These are phyloP conservation scores for Porodaedalea pini DNA, from an alignment of 1,284 basidiomycete species.

Conservation along the genomic window DNA sequence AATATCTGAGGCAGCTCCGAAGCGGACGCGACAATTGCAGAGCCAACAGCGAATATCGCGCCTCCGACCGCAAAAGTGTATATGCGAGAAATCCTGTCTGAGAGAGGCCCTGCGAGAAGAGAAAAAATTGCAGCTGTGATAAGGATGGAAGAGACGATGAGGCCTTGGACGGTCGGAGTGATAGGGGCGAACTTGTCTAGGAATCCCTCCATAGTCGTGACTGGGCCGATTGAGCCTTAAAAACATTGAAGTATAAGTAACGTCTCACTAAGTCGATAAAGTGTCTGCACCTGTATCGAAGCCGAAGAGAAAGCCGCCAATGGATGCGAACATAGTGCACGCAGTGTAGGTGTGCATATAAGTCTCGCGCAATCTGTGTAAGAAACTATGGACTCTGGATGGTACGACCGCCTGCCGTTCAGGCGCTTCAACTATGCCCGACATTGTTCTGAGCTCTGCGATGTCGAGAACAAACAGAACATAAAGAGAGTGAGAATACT, in stretches of 20 bases:
- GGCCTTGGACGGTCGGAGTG: slow-evolving; percentile 38
- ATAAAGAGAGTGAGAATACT: too few relatives aligned
- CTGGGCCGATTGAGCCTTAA: slow-evolving; percentile 41
- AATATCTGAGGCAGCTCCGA: slow-evolving; percentile 37
- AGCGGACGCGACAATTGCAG: slow-evolving; percentile 34
- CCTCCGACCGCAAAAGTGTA: slow-evolving; percentile 42
- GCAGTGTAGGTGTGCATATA: slow-evolving; percentile 13
- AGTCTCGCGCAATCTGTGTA: neutral
- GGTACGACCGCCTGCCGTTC: neutral
- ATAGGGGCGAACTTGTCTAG: slow-evolving; percentile 33
- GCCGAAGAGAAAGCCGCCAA: slow-evolving; percentile 39
- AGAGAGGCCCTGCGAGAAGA: slow-evolving; percentile 42
- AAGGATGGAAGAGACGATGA: slow-evolving; percentile 44
- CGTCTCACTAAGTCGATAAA: neutral
- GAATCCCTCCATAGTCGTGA: slow-evolving; percentile 46
- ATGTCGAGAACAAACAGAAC: too few relatives aligned
- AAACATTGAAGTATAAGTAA: neutral
- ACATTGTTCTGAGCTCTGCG: too few relatives aligned
- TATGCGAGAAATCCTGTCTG: slow-evolving; percentile 47
- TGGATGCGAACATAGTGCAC: slow-evolving; percentile 33
- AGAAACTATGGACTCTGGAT: neutral
- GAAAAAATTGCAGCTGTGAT: slow-evolving; percentile 45
- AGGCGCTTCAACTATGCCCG: neutral
- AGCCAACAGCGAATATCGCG: slow-evolving; percentile 39
- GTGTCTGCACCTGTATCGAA: slow-evolving; percentile 35